phyloP scores from a whole-genome alignment of 164 flowering plant species.

The Kalanchoe fedtschenkoi region DNA sequence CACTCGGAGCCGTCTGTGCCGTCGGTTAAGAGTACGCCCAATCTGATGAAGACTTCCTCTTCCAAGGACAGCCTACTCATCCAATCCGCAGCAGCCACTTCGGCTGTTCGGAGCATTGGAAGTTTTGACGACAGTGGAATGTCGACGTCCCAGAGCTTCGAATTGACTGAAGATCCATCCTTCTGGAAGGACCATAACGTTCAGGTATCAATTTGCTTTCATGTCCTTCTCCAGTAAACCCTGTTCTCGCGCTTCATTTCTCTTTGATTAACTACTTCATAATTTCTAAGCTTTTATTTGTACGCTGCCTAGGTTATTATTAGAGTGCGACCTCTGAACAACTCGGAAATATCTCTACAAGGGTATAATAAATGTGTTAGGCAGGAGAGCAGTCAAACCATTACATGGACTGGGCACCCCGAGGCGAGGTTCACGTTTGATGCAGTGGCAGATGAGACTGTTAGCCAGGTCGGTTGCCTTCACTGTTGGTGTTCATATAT shows the following conservation, averaged over 20 bases:
- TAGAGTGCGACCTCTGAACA: conserved; percentile 77
- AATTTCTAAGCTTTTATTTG: not conserved
- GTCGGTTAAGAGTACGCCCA: conserved; percentile 34
- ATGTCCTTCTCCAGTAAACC: not conserved
- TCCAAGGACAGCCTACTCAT: conserved; percentile 19
- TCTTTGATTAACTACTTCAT: not conserved
- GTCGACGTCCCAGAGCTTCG: conserved; percentile 42
- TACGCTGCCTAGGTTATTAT: conserved; percentile 63
- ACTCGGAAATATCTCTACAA: conserved; percentile 67
- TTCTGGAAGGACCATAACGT: conserved; percentile 93
- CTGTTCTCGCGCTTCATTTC: not conserved
- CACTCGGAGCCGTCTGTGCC: conserved; percentile 14
- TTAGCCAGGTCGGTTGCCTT: conserved; percentile 72
- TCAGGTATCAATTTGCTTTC: conserved; percentile 36
- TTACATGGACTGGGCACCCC: conserved; percentile 93
- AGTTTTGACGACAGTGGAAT: conserved; percentile 18
- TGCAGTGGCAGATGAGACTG: conserved; percentile 84
- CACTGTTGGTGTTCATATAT: not conserved
- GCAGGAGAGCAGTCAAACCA: conserved; percentile 68
- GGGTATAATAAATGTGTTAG: conserved; percentile 68
- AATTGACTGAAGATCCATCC: conserved; percentile 66
- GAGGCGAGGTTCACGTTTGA: conserved; percentile 94
- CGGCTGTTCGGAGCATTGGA: conserved; percentile 17
- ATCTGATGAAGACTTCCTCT: conserved; percentile 26
- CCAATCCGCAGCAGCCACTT: conserved; percentile 7